Evolutionary conservation across 2,329 filamentous ascomycete genomes (phyloP).

Genomic region (Cordyceps javanica): DNA sequence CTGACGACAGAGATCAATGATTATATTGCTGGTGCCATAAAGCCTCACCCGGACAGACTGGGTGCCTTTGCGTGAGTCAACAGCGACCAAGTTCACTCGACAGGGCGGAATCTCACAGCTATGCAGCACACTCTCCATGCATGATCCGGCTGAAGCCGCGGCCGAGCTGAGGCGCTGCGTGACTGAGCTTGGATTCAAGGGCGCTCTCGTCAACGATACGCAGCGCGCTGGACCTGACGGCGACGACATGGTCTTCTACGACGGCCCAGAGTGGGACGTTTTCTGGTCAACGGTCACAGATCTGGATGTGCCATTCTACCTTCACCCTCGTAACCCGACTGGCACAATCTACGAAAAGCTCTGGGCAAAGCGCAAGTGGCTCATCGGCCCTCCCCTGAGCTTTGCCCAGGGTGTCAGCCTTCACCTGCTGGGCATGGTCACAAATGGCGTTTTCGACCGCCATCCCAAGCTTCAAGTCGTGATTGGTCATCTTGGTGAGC

Average conservation of each 20-base stretch:
- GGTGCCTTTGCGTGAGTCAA: constrained; percentile 39
- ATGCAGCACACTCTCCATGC: constrained; percentile 43
- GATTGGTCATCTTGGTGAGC: constrained; percentile 43
- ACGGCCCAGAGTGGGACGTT: constrained; percentile 51
- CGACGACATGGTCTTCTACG: constrained; percentile 59
- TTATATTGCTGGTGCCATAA: constrained; percentile 32
- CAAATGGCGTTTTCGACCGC: constrained; percentile 45
- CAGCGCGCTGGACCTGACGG: constrained; percentile 53
- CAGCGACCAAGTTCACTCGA: background rate
- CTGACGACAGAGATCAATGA: constrained; percentile 38
- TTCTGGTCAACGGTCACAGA: constrained; percentile 55
- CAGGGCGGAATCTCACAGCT: background rate
- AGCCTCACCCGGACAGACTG: constrained; percentile 32
- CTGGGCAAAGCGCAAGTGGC: constrained; percentile 52
- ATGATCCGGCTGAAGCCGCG: constrained; percentile 44
- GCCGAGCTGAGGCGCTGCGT: constrained; percentile 48
- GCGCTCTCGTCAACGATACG: constrained; percentile 55
- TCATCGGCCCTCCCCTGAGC: constrained; percentile 52
- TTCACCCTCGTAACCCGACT: constrained; percentile 55
- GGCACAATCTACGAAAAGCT: constrained; percentile 51
- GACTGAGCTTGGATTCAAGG: constrained; percentile 53
- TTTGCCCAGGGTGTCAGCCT: constrained; percentile 55
- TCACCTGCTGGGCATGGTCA: constrained; percentile 47
- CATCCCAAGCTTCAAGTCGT: constrained; percentile 40
- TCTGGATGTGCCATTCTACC: constrained; percentile 58